phyloP scores from a whole-genome alignment of 768 basidiomycete genomes.

The Dioszegia aurantiaca region DNA sequence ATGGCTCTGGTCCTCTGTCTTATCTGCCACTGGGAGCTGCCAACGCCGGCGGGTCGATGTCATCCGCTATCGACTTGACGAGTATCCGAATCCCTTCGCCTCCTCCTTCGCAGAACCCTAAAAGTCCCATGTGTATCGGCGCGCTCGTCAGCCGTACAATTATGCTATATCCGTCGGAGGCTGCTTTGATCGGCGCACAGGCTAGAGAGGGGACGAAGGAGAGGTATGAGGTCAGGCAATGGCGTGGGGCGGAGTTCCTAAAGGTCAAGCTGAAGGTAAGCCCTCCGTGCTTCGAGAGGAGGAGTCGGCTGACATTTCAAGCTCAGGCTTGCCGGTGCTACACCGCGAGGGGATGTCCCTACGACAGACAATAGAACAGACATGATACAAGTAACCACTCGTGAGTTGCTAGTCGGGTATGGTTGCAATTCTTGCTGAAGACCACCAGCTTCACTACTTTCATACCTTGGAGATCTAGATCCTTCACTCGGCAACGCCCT shows the following conservation, averaged over 20 bases:
- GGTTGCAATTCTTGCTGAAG: slow-evolving; percentile 6
- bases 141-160: slow-evolving; percentile 27
- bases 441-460: slow-evolving; percentile 23
- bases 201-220: slow-evolving; percentile 21
- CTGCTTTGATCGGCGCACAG: slow-evolving; percentile 30
- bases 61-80: slow-evolving; percentile 25
- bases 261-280: slow-evolving; percentile 49
- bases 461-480: slow-evolving; percentile 49
- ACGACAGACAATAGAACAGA: slow-evolving; percentile 15
- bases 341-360: slow-evolving; percentile 18
- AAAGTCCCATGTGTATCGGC: slow-evolving; percentile 42
- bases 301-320: slow-evolving; percentile 18
- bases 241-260: slow-evolving; percentile 34
- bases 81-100: slow-evolving; percentile 22
- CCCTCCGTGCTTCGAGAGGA: neutral
- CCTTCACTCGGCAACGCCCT: slow-evolving; percentile 26
- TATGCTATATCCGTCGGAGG: slow-evolving; percentile 42
- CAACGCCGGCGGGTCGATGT: slow-evolving; percentile 6
- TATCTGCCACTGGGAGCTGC: slow-evolving; percentile 8
- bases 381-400: slow-evolving; percentile 40
- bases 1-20: neutral
- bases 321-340: slow-evolving; percentile 24
- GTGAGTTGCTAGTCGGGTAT: slow-evolving; percentile 19
- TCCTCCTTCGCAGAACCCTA: slow-evolving; percentile 21
- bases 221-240: slow-evolving; percentile 23